Evolutionary conservation across 352 stramenopile genomes (phyloP).

Genomic region (Chrysophaeum taylorii): DNA sequence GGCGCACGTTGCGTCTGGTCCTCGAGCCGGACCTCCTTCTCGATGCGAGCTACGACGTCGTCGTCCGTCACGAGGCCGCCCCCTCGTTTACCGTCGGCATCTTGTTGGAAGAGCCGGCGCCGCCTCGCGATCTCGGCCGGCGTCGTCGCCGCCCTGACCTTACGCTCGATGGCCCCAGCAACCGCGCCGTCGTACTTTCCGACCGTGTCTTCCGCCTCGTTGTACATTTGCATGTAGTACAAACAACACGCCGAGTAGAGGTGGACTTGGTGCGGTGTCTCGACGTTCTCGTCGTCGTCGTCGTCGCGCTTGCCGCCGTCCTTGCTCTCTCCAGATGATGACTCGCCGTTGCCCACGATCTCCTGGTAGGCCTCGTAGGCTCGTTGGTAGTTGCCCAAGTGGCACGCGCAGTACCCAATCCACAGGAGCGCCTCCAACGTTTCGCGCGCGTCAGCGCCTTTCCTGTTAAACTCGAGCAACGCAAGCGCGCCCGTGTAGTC

Average conservation of each 20-base stretch:
- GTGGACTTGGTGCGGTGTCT: constrained; percentile 59
- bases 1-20: constrained; percentile 39
- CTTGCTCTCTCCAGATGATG: constrained; percentile 5
- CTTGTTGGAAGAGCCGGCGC: not conserved
- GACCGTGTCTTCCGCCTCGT: constrained; percentile 63
- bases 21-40: not conserved
- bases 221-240: constrained; percentile 82
- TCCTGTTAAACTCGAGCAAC: constrained; percentile 79
- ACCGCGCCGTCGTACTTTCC: constrained; percentile 30
- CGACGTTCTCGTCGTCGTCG: constrained; percentile 32
- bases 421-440: constrained; percentile 71
- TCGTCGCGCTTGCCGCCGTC: not conserved
- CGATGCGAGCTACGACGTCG: not conserved
- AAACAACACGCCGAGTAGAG: constrained; percentile 79
- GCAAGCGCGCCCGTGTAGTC: constrained; percentile 86
- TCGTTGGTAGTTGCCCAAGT: constrained; percentile 82
- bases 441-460: constrained; percentile 36
- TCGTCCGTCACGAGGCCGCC: not conserved
- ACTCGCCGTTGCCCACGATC: constrained; percentile 26
- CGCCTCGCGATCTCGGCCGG: not conserved
- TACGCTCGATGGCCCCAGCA: constrained; percentile 20
- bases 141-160: not conserved
- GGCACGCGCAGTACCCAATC: constrained; percentile 85
- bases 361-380: constrained; percentile 76
- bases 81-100: not conserved